phyloP scores from a whole-genome alignment of 177 flowering plant genomes.

The Vitis hybrid region DNA sequence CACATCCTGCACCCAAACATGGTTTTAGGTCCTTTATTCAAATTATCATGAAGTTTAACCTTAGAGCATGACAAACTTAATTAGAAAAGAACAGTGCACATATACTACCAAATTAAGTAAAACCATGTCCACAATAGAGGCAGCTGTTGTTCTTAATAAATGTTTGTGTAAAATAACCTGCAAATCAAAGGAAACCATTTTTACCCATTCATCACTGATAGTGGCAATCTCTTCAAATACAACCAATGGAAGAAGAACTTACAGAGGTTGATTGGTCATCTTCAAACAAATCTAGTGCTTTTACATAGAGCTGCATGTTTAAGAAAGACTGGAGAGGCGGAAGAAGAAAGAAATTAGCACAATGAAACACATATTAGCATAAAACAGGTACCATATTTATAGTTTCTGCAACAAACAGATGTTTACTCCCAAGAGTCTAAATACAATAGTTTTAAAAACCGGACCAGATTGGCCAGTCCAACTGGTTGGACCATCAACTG shows the following conservation, averaged over 20 bases:
- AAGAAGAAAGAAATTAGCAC: conserved; percentile 1
- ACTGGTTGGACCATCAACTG: too few relatives aligned
- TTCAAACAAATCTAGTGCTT: conserved; percentile 90
- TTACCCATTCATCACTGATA: conserved; percentile 5
- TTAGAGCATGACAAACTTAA: not conserved
- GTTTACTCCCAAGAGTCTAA: not conserved
- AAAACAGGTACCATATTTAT: not conserved
- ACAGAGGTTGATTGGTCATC: conserved; percentile 86
- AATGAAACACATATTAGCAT: not conserved
- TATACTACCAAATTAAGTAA: conserved; percentile 63
- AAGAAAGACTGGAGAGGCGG: conserved; percentile 57
- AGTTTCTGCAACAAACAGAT: not conserved
- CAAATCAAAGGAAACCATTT: conserved; percentile 13
- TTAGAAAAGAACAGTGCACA: not conserved
- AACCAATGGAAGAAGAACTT: conserved; percentile 23
- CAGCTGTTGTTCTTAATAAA: conserved; percentile 71
- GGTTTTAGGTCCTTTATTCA: not conserved
- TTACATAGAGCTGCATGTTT: conserved; percentile 89
- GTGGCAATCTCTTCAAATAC: conserved; percentile 1
- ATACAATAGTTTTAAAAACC: too few relatives aligned
- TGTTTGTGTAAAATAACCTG: conserved; percentile 89
- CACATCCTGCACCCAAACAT: conserved; percentile 50
- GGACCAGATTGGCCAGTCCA: too few relatives aligned
- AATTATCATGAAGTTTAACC: not conserved
- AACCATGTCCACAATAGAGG: conserved; percentile 66